phyloP scores from a whole-genome alignment of 257 asterid species.

The Nicotiana benthamiana region DNA sequence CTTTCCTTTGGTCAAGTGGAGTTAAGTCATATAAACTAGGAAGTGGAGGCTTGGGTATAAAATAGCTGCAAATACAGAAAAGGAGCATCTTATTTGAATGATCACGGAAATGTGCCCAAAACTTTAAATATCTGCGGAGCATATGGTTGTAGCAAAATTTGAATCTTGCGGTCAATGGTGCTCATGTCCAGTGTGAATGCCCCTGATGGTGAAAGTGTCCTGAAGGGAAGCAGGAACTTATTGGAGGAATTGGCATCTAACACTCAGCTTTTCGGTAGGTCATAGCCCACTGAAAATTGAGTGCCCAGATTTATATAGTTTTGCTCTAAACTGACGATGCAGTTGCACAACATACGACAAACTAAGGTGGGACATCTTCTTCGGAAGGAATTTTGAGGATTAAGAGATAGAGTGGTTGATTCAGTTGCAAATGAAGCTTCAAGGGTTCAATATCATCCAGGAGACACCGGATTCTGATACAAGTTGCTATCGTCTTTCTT shows the following conservation, averaged over 20 bases:
- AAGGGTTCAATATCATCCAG: neutral
- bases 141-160: neutral
- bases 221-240: neutral
- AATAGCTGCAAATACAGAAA: too few relatives aligned
- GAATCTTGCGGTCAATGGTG: neutral
- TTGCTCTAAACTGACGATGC: neutral
- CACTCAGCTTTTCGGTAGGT: neutral
- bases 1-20: too few relatives aligned
- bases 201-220: neutral
- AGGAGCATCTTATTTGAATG: neutral
- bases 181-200: neutral
- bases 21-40: too few relatives aligned
- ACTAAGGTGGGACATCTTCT: neutral
- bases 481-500: neutral
- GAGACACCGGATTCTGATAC: neutral
- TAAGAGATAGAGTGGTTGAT: neutral
- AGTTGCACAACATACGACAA: neutral
- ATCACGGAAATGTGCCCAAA: neutral
- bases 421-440: neutral
- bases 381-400: neutral
- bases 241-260: neutral
- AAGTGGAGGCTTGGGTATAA: too few relatives aligned
- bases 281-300: neutral
- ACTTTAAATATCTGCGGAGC: neutral
- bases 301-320: neutral